Percentiles rank a stretch among this genome's conserved stretches.
These are phyloP conservation scores for Pseudognaphalium luteoalbum DNA, from an alignment of 129 eudicot species.

Conservation along the genomic window DNA sequence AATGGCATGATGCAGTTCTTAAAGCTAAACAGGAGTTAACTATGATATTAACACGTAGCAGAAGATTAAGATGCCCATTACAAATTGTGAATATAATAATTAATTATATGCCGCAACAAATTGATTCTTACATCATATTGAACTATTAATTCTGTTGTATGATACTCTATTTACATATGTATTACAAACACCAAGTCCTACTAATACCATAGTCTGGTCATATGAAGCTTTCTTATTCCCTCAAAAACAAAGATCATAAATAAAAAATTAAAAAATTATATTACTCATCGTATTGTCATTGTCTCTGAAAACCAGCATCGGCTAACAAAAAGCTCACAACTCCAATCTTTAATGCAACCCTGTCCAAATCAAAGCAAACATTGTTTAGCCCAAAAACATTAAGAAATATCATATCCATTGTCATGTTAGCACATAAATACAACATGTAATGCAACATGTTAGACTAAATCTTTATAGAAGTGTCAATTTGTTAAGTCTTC, in stretches of 20 bases:
- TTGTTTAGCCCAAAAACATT: not conserved
- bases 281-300: not conserved
- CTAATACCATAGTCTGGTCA: not conserved
- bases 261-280: not conserved
- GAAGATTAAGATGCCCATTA: no score
- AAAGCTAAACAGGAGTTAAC: no score
- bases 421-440: not conserved
- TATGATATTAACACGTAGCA: no score
- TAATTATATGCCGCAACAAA: no score
- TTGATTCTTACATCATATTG: no score
- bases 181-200: not conserved
- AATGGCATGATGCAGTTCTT: not conserved
- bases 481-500: slow-evolving; percentile 12
- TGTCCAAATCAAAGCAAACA: not conserved
- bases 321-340: not conserved
- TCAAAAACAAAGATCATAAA: not conserved
- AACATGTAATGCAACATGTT: not conserved
- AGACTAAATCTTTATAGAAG: not conserved
- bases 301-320: not conserved
- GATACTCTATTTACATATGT: not conserved
- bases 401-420: not conserved
- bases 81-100: no score
- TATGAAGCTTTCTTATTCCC: not conserved
- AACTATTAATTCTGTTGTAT: not conserved
- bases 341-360: slow-evolving; percentile 2